Evolutionary conservation across 2,329 filamentous ascomycete species (phyloP).

Genomic region (Sporothrix dimorphospora): DNA sequence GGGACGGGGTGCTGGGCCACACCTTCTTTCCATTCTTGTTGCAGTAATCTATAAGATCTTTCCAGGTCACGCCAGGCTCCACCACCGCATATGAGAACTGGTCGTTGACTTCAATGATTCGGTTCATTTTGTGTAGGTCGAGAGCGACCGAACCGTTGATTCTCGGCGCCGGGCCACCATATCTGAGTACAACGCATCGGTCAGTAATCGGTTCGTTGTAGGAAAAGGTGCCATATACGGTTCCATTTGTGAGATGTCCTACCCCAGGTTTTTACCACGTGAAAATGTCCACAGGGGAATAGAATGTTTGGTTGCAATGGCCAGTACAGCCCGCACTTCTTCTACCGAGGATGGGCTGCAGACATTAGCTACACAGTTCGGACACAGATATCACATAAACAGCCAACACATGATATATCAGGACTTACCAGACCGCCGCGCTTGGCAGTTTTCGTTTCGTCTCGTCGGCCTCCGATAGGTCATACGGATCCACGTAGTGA

Average conservation of each 20-base stretch:
- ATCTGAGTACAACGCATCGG: conserved; percentile 37
- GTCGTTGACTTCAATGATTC: conserved; percentile 48
- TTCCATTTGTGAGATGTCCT: background rate
- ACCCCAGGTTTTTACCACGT: conserved; percentile 49
- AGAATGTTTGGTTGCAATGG: conserved; percentile 42
- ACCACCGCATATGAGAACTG: conserved; percentile 50
- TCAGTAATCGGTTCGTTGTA: too few relatives aligned
- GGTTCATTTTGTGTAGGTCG: conserved; percentile 50
- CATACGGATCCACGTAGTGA: conserved; percentile 50
- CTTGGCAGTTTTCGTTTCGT: conserved; percentile 44
- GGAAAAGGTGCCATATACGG: too few relatives aligned
- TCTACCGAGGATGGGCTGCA: background rate
- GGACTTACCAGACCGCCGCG: conserved; percentile 43
- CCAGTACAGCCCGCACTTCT: conserved; percentile 42
- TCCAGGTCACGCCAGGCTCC: conserved; percentile 51
- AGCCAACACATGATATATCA: too few relatives aligned
- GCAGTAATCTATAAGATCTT: conserved; percentile 47
- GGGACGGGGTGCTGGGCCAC: conserved; percentile 44
- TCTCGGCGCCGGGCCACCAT: conserved; percentile 53
- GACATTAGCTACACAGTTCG: background rate
- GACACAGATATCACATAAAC: too few relatives aligned
- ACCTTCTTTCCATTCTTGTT: conserved; percentile 44
- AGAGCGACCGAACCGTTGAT: conserved; percentile 51
- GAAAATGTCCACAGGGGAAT: conserved; percentile 41
- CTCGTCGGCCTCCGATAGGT: conserved; percentile 43